Base-by-base conservation (phyloP, 116 monocot genomes). In the Zostera marina region DNA sequence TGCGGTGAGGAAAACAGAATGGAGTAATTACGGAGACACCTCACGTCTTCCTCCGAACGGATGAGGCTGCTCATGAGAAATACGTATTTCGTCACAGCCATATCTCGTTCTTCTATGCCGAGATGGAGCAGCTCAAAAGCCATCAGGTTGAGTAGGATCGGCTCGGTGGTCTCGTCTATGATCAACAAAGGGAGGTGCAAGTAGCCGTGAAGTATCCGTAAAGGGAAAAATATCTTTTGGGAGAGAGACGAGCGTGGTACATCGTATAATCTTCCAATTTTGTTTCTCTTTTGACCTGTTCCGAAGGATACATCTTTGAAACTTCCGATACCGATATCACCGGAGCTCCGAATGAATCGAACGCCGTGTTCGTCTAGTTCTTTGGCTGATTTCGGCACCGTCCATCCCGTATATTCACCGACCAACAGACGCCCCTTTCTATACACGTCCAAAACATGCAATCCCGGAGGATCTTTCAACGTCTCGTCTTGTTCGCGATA, bases 111-210 rank as follows among this genome's bases (percentile, higher is more conserved):
- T 7, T 21, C 25, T 15, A 25, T 47, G 8, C 49, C 63, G 5
- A 63, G 63, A 51, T 63, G 63, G 44, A 63, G 63, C 13, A 14
- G 23, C 51, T 63, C 63, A 38, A 63, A n/a, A n/a, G n/a, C n/a
- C n/a, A n/a, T n/a, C n/a, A n/a, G n/a, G n/a, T n/a, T n/a, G n/a
- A n/a, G n/a, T 49, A 63, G 49, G 47, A 63, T 17, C 1, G 63
- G 23, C 38, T 47, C 63, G 38, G 63, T 63, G 48, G 46, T 40
- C 63, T 63, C 63, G 63, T 51, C 49, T 15, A 63, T n/a, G 25
- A 11, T 14, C 0, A 63, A 15, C 11, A 32, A 3, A 15, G 63
- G 63, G 49, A 63, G 63, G 49, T 24, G n/a, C 39, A 63, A 49
- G 44, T 32, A 1, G 46, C 0, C 0, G 62, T 47, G 32, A 49